Base-by-base conservation (phyloP, 108 stramenopile genomes). In the Skeletonema costatum region DNA sequence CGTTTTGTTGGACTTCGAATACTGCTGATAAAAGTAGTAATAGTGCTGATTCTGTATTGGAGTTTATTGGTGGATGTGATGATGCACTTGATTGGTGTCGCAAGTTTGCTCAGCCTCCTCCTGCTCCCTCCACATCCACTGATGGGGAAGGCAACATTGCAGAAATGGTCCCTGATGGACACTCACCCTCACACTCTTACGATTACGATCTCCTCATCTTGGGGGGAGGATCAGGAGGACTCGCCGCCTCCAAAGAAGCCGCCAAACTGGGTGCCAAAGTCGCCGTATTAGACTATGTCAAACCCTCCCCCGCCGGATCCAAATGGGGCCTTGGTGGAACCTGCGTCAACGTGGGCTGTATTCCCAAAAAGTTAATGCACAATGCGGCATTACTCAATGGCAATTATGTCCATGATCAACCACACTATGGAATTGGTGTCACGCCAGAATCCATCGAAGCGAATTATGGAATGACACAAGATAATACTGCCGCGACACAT, bases 321-420 rank as follows among this genome's bases (percentile, higher is more conserved):
- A 88, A 82, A 29, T 99, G 98, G 98, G 98, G 98, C 17, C 80
- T 99, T 25, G 99, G 99, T 13, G 99, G 99, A 25, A 99, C 98
- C 3, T 99, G 98, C 78, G 99, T 99, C 71, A 92, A 94, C 68
- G 93, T 94, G 9, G 92, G 99, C 21, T 99, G 99, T 86, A 99
- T 99, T 74, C 99, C 99, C 66, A 99, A 99, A 86, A 99, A 99
- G 73, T 87, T 99, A 12, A 98, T 96, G 92, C 98, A 99, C 75
- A 85, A 89, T 60, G 96, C 94, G 25, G 92, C 95, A 5, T 39
- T 90, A 12, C 36, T 97, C 11, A 77, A 87, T 33, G 91, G 94
- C 60, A 32, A 68, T 7, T 67, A 88, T 29, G 56, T 73, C 5
- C 42, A 73, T n/a, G 97, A 97, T 70, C 44, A 83, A 11, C 72